Evolutionary conservation across 306 rosid species (phyloP).

Genomic region (Glycine soja): DNA sequence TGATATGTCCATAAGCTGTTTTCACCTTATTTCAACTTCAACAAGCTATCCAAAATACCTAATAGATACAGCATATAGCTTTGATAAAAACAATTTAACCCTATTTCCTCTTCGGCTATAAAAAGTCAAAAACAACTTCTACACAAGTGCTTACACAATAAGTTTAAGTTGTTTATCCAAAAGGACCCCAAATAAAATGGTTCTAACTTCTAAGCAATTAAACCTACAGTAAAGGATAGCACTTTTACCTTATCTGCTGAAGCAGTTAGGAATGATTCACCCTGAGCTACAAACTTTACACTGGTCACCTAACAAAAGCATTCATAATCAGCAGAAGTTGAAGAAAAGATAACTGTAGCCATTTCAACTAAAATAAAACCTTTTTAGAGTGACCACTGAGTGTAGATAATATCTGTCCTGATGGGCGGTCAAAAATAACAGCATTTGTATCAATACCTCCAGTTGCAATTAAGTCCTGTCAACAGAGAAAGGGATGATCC

Average conservation of each 20-base stretch:
- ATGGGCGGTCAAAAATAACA: conserved; percentile 84
- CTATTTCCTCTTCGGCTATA: background rate
- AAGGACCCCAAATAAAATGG: background rate
- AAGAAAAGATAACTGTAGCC: background rate
- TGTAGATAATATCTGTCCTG: conserved; percentile 93
- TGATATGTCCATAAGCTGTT: background rate
- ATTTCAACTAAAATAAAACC: conserved; percentile 55
- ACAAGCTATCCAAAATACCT: background rate
- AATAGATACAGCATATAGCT: background rate
- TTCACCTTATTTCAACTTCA: background rate
- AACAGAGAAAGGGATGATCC: conserved; percentile 32
- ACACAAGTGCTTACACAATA: background rate
- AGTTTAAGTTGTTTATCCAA: background rate
- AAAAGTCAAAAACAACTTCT: background rate
- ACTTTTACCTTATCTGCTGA: conserved; percentile 87
- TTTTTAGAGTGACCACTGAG: conserved; percentile 95
- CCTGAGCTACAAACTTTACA: conserved; percentile 83
- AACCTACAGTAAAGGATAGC: conserved; percentile 26
- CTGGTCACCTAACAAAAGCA: conserved; percentile 75
- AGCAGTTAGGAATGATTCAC: conserved; percentile 74
- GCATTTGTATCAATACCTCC: conserved; percentile 97
- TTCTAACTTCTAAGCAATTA: background rate
- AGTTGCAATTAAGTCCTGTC: conserved; percentile 89
- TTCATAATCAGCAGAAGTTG: conserved; percentile 40
- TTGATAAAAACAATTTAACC: background rate